Percentiles rank a stretch among this genome's conserved stretches.
phyloP scores from a whole-genome alignment of 441 rosid genomes.

The Omphalea diandra region DNA sequence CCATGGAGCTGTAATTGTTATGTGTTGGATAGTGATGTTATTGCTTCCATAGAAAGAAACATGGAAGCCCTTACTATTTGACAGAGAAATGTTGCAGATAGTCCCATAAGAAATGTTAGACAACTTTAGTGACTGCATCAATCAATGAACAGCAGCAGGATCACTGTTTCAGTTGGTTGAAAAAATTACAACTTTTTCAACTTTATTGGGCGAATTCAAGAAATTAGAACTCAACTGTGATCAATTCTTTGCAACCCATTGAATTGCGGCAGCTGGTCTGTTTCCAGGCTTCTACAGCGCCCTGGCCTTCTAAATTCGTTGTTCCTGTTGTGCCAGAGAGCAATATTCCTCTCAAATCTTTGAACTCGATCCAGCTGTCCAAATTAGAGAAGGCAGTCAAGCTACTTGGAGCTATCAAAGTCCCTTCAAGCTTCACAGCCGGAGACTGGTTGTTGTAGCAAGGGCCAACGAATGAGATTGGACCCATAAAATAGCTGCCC shows the following conservation, averaged over 20 bases:
- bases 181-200: too few species aligned
- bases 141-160: neutral
- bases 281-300: slow-evolving; percentile 52
- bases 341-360: slow-evolving; percentile 26
- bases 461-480: slow-evolving; percentile 45
- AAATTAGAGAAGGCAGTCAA: slow-evolving; percentile 24
- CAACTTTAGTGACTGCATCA: slow-evolving; percentile 43
- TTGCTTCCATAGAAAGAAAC: slow-evolving; percentile 30
- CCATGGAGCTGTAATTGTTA: slow-evolving; percentile 42
- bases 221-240: slow-evolving; percentile 34
- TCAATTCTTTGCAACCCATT: slow-evolving; percentile 30
- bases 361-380: slow-evolving; percentile 46
- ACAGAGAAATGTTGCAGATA: slow-evolving; percentile 37
- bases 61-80: slow-evolving; percentile 56
- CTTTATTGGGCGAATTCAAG: neutral
- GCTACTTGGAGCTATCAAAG: slow-evolving; percentile 36
- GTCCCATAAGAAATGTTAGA: slow-evolving; percentile 39
- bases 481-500: slow-evolving; percentile 40
- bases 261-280: slow-evolving; percentile 32
- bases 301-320: slow-evolving; percentile 43
- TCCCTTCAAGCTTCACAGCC: slow-evolving; percentile 37
- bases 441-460: slow-evolving; percentile 38
- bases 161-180: too few species aligned
- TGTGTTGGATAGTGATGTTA: slow-evolving; percentile 29
- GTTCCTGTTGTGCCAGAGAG: slow-evolving; percentile 26